Conservation (phyloP, 768 basidiomycete genomes). For the Pleurotus tuoliensis region DNA sequence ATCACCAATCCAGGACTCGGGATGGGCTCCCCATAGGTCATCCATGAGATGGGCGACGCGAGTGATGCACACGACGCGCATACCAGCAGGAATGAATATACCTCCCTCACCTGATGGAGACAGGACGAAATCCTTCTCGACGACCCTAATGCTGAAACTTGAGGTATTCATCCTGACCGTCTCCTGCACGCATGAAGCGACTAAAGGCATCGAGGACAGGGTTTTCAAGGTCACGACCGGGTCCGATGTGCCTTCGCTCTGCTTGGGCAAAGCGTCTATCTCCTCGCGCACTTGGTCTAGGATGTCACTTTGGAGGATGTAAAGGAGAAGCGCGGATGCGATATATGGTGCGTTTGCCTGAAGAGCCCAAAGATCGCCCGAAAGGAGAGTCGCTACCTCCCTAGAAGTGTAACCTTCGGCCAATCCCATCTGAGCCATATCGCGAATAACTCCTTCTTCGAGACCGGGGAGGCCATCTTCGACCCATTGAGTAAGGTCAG, state of each 20-base stretch:
- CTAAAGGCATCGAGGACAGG: neutral
- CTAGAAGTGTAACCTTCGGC: neutral
- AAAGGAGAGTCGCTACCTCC: neutral
- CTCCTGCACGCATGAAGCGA: slow-evolving; percentile 4
- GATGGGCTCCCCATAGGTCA: neutral
- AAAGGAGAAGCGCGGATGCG: slow-evolving; percentile 2
- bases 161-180: slow-evolving; percentile 5
- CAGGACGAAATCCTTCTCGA: slow-evolving; percentile 5
- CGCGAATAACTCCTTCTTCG: slow-evolving; percentile 1
- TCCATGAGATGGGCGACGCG: neutral
- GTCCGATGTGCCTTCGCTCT: neutral
- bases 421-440: neutral
- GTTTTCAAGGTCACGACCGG: neutral
- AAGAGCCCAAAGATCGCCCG: slow-evolving; percentile 2
- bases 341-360: slow-evolving; percentile 4
- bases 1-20: slow-evolving; percentile 1
- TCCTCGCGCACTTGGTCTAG: slow-evolving; percentile 3
- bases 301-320: slow-evolving; percentile 3
- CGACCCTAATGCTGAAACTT: slow-evolving; percentile 7
- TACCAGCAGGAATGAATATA: neutral
- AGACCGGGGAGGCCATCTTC: slow-evolving; percentile 1
- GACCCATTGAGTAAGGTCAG: neutral
- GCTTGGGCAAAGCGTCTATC: slow-evolving; percentile 6
- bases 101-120: neutral
- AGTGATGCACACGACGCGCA: neutral